phyloP scores from a whole-genome alignment of 2,329 filamentous ascomycete genomes.

The Penicillium sp. region DNA sequence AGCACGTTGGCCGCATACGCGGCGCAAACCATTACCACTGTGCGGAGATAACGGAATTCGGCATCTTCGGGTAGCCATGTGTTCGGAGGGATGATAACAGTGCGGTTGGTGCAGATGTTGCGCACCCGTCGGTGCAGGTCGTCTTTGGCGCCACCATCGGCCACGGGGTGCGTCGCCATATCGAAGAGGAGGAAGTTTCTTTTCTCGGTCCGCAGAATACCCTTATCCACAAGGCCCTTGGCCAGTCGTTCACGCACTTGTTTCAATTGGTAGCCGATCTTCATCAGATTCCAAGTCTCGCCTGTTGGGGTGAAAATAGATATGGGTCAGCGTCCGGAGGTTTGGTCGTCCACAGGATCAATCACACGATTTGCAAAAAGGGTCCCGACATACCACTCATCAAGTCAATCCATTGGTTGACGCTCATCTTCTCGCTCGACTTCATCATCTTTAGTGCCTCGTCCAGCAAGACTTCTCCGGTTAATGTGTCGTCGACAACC shows the following conservation, averaged over 20 bases:
- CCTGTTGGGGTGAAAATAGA: constrained; percentile 58
- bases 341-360: constrained; percentile 1
- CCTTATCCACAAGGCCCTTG: constrained; percentile 98
- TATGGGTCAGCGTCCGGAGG: constrained; percentile 13
- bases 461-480: constrained; percentile 94
- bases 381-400: constrained; percentile 79
- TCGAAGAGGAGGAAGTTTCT: constrained; percentile 99
- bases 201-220: constrained; percentile 97
- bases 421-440: constrained; percentile 99
- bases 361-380: constrained; percentile 2
- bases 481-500: constrained; percentile 94
- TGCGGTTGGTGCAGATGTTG: constrained; percentile 90
- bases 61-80: constrained; percentile 92
- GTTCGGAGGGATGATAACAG: constrained; percentile 82
- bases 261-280: constrained; percentile 99
- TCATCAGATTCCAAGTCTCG: constrained; percentile 99
- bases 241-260: constrained; percentile 97
- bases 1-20: constrained; percentile 97
- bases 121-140: constrained; percentile 92
- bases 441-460: constrained; percentile 99
- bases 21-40: constrained; percentile 94
- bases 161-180: constrained; percentile 98
- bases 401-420: constrained; percentile 97
- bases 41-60: constrained; percentile 91
- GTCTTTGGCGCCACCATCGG: constrained; percentile 94